phyloP scores from a whole-genome alignment of 331 rosid genomes.

The Malus hybrid region DNA sequence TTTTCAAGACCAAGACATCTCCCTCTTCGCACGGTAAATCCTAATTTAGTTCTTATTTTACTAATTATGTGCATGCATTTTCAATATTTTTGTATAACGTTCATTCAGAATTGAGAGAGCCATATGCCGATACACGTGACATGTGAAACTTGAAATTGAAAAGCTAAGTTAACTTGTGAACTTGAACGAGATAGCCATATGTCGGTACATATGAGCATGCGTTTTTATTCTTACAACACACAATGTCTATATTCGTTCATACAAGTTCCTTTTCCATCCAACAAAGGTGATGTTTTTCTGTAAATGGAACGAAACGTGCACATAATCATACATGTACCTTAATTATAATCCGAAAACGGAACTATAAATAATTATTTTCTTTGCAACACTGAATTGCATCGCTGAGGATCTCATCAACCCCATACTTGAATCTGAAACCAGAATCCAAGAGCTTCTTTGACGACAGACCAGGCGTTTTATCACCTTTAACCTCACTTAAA shows the following conservation, averaged over 20 bases:
- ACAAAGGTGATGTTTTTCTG: no score
- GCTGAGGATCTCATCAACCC: conserved; percentile 37
- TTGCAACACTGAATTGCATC: conserved; percentile 51
- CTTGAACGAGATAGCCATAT: no score
- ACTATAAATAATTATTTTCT: not conserved
- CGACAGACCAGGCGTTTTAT: conserved; percentile 11
- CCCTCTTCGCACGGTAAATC: conserved; percentile 42
- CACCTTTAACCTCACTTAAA: conserved; percentile 13
- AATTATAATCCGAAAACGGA: not conserved
- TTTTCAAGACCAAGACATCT: conserved; percentile 48
- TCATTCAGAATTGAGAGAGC: conserved; percentile 47
- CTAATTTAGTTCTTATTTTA: no score
- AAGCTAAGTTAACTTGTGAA: no score
- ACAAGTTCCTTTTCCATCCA: no score
- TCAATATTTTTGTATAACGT: no score
- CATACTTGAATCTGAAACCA: conserved; percentile 49
- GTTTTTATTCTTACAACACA: no score
- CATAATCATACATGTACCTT: no score
- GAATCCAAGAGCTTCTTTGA: conserved; percentile 56
- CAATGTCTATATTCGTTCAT: not conserved
- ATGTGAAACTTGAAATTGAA: no score
- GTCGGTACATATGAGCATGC: no score
- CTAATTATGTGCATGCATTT: not conserved
- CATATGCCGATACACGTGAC: no score
- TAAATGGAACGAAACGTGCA: no score